A percentile compares a stretch with the other conserved stretches of the same genome.
Conservation (phyloP, 441 rosid species). For the Erysimum cheiri region DNA sequence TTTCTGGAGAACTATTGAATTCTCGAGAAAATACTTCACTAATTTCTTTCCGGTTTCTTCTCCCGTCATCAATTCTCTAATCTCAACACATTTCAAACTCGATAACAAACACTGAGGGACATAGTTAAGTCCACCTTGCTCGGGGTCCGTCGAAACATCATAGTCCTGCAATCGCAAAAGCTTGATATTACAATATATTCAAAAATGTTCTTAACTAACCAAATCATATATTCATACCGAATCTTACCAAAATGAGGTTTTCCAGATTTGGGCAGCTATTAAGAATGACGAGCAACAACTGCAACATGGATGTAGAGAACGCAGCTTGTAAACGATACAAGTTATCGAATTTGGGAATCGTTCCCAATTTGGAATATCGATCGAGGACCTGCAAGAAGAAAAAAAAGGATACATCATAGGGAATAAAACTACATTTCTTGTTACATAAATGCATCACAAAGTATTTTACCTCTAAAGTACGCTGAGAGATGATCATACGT, state of each 20-base stretch:
- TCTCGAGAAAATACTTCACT: slow-evolving; percentile 24
- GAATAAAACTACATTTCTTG: too few species aligned
- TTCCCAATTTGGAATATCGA: too few species aligned
- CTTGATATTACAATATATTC: neutral
- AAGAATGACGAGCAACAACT: neutral
- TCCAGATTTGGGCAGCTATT: slow-evolving; percentile 34
- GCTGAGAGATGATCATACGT: too few species aligned
- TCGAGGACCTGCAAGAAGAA: too few species aligned
- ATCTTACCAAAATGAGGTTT: slow-evolving; percentile 22
- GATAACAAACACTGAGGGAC: slow-evolving; percentile 13
- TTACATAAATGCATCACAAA: too few species aligned
- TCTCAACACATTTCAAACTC: slow-evolving; percentile 25
- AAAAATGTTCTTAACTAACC: neutral
- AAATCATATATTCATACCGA: neutral
- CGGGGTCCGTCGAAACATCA: neutral
- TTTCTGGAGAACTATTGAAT: slow-evolving; percentile 8
- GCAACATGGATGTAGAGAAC: neutral
- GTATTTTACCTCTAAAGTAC: too few species aligned
- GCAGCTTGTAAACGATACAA: too few species aligned
- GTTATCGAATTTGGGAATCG: too few species aligned
- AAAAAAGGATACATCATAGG: too few species aligned
- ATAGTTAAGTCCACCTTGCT: neutral
- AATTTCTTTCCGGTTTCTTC: neutral
- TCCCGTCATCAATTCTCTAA: neutral
- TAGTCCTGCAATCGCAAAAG: neutral